These are phyloP conservation scores for Diplocarpon mali DNA, from an alignment of 2,329 filamentous ascomycete species.

Conservation along the genomic window DNA sequence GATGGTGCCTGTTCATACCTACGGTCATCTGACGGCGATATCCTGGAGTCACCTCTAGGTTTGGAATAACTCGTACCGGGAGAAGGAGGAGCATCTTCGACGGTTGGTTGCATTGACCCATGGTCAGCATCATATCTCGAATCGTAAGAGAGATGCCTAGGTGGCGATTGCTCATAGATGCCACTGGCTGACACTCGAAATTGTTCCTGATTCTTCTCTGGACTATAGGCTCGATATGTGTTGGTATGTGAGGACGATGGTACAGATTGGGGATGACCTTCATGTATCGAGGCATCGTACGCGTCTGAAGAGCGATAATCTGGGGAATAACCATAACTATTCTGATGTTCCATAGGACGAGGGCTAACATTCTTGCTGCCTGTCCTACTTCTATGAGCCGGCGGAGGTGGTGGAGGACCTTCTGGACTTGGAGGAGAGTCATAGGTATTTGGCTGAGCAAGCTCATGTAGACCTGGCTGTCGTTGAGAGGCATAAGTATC, in stretches of 20 bases:
- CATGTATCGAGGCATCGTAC: constrained; percentile 16
- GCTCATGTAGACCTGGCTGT: constrained; percentile 20
- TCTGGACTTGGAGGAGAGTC: constrained; percentile 24
- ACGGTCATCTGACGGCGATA: constrained; percentile 15
- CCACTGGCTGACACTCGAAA: constrained; percentile 16
- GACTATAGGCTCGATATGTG: constrained; percentile 23
- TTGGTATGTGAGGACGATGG: constrained; percentile 19
- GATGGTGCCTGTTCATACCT: constrained; percentile 24
- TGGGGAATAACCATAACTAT: constrained; percentile 18
- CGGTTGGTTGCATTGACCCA: constrained; percentile 35
- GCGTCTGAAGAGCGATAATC: constrained; percentile 10
- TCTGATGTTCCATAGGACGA: constrained; percentile 13
- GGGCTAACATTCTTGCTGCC: constrained; percentile 18
- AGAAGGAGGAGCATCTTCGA: constrained; percentile 32
- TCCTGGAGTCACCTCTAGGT: constrained; percentile 14
- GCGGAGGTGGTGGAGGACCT: constrained; percentile 27
- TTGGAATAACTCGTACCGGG: constrained; percentile 16
- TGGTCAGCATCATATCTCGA: constrained; percentile 29
- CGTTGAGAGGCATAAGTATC: constrained; percentile 17
- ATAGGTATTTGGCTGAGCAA: constrained; percentile 21
- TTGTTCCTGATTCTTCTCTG: constrained; percentile 18
- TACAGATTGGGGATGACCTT: constrained; percentile 19
- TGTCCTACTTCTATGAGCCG: constrained; percentile 23
- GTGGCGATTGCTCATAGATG: constrained; percentile 22
- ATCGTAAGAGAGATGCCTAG: constrained; percentile 27